Evolutionary conservation across 176 grass and related monocot species (phyloP).

Genomic region (Avena insularis): DNA sequence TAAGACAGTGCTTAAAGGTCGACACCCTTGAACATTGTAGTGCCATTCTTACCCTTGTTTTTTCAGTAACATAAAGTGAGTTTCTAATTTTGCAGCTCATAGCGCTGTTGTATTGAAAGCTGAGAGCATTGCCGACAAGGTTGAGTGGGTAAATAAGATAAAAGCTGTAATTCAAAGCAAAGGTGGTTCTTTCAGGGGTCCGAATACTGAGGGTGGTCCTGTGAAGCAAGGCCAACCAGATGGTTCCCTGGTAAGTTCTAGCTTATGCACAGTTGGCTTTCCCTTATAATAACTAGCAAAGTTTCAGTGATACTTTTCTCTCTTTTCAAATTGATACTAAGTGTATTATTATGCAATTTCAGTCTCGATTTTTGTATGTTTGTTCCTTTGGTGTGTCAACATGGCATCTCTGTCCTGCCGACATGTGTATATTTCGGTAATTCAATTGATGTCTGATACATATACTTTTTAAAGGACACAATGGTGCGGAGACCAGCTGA

Average conservation of each 20-base stretch:
- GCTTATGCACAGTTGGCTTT: slow-evolving; percentile 15
- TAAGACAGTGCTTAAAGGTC: slow-evolving; percentile 99
- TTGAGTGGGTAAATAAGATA: slow-evolving; percentile 95
- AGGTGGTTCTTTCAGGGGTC: slow-evolving; percentile 63
- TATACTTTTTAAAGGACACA: slow-evolving; percentile 56
- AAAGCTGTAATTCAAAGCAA: slow-evolving; percentile 79
- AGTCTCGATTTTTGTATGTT: slow-evolving; percentile 9
- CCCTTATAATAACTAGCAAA: neutral
- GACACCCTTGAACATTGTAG: neutral
- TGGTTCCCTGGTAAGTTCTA: slow-evolving; percentile 80
- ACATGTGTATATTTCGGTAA: neutral
- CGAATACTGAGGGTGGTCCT: slow-evolving; percentile 67
- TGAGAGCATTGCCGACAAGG: slow-evolving; percentile 86
- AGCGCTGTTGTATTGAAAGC: slow-evolving; percentile 91
- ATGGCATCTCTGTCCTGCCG: neutral
- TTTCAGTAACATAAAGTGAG: slow-evolving; percentile 25
- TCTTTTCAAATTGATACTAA: neutral
- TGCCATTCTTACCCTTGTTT: slow-evolving; percentile 16
- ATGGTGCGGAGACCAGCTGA: slow-evolving; percentile 85
- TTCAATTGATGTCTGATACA: slow-evolving; percentile 43
- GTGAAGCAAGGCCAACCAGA: slow-evolving; percentile 80
- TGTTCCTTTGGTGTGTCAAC: slow-evolving; percentile 17
- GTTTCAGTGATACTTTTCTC: neutral
- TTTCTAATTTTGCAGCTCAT: slow-evolving; percentile 68
- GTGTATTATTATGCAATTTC: neutral